Evolutionary conservation across 2,329 filamentous ascomycete species (phyloP).

Genomic region (Fusarium secorum): DNA sequence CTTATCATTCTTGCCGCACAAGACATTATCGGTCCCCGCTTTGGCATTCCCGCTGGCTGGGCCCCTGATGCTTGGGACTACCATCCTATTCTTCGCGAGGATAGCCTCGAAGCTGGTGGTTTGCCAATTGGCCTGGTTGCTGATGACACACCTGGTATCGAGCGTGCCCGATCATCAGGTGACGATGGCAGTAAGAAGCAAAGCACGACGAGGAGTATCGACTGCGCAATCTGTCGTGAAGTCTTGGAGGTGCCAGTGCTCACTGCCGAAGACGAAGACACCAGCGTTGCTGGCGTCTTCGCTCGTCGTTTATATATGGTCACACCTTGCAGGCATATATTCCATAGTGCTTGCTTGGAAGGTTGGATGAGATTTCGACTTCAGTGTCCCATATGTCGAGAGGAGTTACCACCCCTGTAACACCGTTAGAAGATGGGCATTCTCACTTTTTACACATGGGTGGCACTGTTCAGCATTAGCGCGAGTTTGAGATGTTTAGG

Average conservation of each 20-base stretch:
- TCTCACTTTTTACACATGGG: not conserved
- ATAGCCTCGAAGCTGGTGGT: conserved; percentile 79
- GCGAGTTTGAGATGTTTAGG: not conserved
- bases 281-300: conserved; percentile 72
- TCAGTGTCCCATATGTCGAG: conserved; percentile 94
- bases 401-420: conserved; percentile 84
- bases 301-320: conserved; percentile 92
- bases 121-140: conserved; percentile 76
- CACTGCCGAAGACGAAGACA: conserved; percentile 62
- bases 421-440: not conserved
- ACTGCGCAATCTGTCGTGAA: conserved; percentile 96
- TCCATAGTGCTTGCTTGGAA: conserved; percentile 90
- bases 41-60: conserved; percentile 77
- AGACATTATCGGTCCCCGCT: conserved; percentile 86
- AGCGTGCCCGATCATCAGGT: conserved; percentile 44
- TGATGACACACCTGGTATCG: conserved; percentile 41
- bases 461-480: not conserved
- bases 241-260: conserved; percentile 88
- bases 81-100: conserved; percentile 85
- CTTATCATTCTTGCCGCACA: conserved; percentile 80
- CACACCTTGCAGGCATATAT: conserved; percentile 94
- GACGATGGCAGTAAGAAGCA: conserved; percentile 47
- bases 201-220: conserved; percentile 65
- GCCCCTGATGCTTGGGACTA: conserved; percentile 88
- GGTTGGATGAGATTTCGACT: conserved; percentile 95